These are phyloP conservation scores for Xanthoceras sorbifolium DNA, from an alignment of 345 rosid species.

Conservation along the genomic window DNA sequence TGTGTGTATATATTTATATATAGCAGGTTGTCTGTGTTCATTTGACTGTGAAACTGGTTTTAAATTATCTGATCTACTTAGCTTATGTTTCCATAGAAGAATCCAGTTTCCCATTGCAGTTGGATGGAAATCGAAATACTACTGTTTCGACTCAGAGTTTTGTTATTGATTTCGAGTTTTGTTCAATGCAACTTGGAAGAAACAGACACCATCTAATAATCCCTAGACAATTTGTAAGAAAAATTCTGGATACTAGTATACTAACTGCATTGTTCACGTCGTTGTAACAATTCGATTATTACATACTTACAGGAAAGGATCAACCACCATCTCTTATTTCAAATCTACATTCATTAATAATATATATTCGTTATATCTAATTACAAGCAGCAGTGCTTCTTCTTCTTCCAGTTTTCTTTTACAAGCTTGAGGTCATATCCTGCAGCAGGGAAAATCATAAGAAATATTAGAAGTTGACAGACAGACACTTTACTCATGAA, in stretches of 20 bases:
- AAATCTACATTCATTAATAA: not conserved
- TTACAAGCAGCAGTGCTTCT: not conserved
- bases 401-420: too few species aligned
- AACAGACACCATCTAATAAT: not conserved
- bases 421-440: not conserved
- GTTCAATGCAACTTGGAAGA: not conserved
- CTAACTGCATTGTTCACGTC: too few species aligned
- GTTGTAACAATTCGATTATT: too few species aligned
- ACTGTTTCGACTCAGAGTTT: not conserved
- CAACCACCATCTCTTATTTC: not conserved
- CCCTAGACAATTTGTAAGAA: not conserved
- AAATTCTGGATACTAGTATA: too few species aligned
- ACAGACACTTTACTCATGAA: not conserved
- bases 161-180: not conserved
- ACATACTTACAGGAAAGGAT: not conserved
- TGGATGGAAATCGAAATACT: too few species aligned
- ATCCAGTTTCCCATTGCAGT: not conserved
- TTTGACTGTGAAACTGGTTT: too few species aligned
- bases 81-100: too few species aligned
- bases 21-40: too few species aligned
- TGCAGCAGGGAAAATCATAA: not conserved
- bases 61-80: too few species aligned
- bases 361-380: not conserved
- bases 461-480: not conserved
- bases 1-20: too few species aligned